Conservation (phyloP, 495 filamentous ascomycete genomes). For the Aspergillus sparsus region DNA sequence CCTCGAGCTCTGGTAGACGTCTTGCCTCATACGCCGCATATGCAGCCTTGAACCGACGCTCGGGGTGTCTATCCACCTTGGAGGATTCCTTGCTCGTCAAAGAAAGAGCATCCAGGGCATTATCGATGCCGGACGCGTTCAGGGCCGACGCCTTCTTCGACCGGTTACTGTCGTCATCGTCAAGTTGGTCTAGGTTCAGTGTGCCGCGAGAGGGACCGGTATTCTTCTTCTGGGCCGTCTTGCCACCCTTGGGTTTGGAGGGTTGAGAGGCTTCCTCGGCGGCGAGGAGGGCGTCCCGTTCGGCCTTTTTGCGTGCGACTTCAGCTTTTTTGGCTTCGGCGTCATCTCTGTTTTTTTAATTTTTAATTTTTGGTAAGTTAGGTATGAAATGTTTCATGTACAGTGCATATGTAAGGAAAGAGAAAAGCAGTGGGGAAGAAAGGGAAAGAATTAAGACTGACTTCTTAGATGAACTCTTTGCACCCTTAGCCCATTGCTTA, state of each 20-base stretch:
- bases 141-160: conserved; percentile 51
- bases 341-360: conserved; percentile 63
- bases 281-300: conserved; percentile 76
- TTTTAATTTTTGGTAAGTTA: background rate
- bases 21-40: conserved; percentile 84
- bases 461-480: conserved; percentile 85
- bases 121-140: conserved; percentile 84
- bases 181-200: conserved; percentile 71
- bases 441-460: conserved; percentile 42
- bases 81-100: conserved; percentile 54
- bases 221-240: conserved; percentile 68
- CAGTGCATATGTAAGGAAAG: background rate
- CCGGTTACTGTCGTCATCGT: conserved; percentile 48
- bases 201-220: conserved; percentile 34
- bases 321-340: conserved; percentile 85
- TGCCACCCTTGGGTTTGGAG: conserved; percentile 59
- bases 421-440: background rate
- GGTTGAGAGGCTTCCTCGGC: conserved; percentile 74
- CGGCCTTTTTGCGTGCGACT: conserved; percentile 81
- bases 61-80: conserved; percentile 84
- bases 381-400: background rate
- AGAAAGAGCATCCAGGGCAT: conserved; percentile 80
- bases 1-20: conserved; percentile 80
- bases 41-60: conserved; percentile 82
- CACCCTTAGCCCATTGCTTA: conserved; percentile 78